Evolutionary conservation across 176 grass and related monocot genomes (phyloP), one percentile per base, ranked within the genome.

Genomic region (Carex cristatella): DNA sequence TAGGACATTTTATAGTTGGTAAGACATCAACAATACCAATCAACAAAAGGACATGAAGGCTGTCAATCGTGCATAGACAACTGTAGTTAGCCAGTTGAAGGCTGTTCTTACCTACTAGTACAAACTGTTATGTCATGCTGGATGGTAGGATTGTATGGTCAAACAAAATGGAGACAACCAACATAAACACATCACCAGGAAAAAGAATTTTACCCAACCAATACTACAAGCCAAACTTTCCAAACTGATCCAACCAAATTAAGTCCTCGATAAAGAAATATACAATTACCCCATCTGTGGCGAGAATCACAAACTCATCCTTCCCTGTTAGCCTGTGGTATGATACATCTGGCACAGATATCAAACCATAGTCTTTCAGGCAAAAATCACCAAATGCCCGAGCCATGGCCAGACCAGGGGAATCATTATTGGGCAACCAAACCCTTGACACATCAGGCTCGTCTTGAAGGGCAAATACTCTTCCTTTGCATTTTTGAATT

Each of bases 371-470:
- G 76, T 97, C 90, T 86, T 97, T 94, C 7, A 97, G 85, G 82
- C 92, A 94, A 65, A 97, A 97, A 85, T 97, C 94, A 53, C 94
- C 94, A 81, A 97, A 92, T 84, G 94, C 94, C 40, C 92, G 91
- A 63, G 94, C 94, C 94, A 97, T 97, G 69, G 94, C 94, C 80
- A 97, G 69, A 81, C 94, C 94, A 70, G 94, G 94, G 6, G 87
- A 87, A 69, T 94, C 89, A 28, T 92, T 87, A 69, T 97, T 92
- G 2, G 94, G 94, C 79, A 94, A 87, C 94, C 94, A 97, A 55
- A 97, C 92, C 78, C 94, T 86, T 87, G 85, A 80, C 27, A 97
- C 90, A 23, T 92, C 89, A 64, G 94, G 94, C 56, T 97, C 94
- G 56, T 94, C 94, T 40, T 86, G 88, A 84, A 97, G 90, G 82